Conservation (phyloP, 345 rosid species). For the Syzygium aromaticum region DNA sequence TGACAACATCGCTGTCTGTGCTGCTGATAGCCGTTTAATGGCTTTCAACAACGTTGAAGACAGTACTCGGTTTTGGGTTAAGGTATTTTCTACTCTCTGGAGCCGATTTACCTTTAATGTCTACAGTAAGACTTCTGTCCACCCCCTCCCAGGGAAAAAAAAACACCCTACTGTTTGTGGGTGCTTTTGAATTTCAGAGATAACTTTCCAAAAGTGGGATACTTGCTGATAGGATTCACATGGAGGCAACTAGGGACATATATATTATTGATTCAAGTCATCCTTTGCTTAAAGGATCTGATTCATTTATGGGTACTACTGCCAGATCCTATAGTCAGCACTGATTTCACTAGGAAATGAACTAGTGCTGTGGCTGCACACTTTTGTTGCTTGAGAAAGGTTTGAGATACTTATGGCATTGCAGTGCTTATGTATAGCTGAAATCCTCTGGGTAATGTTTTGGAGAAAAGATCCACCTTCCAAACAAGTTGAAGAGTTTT, state of each 20-base stretch:
- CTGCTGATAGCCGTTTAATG: slow-evolving; percentile 83
- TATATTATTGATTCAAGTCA: neutral
- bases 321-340: neutral
- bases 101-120: neutral
- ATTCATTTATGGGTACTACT: neutral
- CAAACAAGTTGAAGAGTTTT: neutral
- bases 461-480: neutral
- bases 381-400: neutral
- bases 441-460: neutral
- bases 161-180: neutral
- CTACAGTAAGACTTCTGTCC: neutral
- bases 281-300: neutral
- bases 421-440: neutral
- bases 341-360: neutral
- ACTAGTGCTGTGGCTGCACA: neutral
- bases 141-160: neutral
- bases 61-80: slow-evolving; percentile 76
- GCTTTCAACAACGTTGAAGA: slow-evolving; percentile 67
- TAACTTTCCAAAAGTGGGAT: neutral
- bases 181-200: neutral
- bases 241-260: neutral
- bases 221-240: neutral
- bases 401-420: neutral
- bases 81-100: slow-evolving; percentile 31
- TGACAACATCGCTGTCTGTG: slow-evolving; percentile 65